phyloP scores from a whole-genome alignment of 148 eudicot species.

The Persicaria tinctoria region DNA sequence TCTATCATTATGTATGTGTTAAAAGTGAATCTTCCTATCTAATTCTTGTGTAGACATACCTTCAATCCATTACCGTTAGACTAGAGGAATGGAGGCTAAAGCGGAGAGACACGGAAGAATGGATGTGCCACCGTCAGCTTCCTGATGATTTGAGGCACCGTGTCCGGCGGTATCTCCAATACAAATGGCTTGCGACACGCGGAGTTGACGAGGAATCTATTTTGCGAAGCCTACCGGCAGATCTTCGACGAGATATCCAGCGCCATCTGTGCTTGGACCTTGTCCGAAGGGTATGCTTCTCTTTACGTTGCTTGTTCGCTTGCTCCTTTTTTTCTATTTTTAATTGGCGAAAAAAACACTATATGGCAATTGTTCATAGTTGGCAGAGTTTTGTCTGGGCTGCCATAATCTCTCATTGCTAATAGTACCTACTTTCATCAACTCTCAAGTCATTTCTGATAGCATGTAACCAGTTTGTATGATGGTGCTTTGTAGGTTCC shows the following conservation, averaged over 20 bases:
- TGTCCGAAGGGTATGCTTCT: conserved; percentile 62
- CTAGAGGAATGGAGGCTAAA: conserved; percentile 87
- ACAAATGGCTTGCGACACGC: conserved; percentile 83
- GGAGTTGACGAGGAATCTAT: conserved; percentile 79
- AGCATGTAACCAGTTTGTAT: background rate
- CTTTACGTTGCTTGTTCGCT: background rate
- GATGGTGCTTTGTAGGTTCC: conserved; percentile 45
- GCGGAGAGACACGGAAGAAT: conserved; percentile 80
- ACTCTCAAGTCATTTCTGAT: background rate
- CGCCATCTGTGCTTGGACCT: conserved; percentile 87
- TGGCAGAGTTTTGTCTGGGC: too few species aligned
- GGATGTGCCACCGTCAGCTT: conserved; percentile 87
- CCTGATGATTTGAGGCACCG: conserved; percentile 67
- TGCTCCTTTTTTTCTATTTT: background rate
- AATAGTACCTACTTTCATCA: background rate
- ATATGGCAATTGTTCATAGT: too few species aligned
- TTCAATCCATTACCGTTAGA: conserved; percentile 74
- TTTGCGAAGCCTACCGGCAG: conserved; percentile 57
- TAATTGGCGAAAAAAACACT: too few species aligned
- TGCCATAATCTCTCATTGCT: too few species aligned
- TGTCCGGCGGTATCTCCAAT: conserved; percentile 68
- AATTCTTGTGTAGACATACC: conserved; percentile 50
- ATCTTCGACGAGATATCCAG: conserved; percentile 82
- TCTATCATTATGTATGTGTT: background rate
- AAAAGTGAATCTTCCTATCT: background rate